phyloP scores from a whole-genome alignment of 1,284 basidiomycete species.

The Prillingera fragicola region DNA sequence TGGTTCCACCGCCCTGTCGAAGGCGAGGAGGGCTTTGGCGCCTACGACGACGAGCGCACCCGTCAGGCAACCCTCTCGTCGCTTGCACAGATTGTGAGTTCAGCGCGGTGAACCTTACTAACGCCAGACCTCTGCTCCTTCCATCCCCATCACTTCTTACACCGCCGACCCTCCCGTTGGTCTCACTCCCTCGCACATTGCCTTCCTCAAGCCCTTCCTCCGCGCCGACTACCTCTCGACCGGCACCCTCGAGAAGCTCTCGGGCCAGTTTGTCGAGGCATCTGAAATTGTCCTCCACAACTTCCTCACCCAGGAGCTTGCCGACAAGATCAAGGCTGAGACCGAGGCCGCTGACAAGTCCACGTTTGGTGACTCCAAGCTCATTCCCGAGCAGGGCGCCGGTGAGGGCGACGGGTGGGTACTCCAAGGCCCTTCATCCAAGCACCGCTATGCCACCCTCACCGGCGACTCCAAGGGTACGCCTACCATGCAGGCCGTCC shows the following conservation, averaged over 20 bases:
- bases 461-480: constrained; percentile 20
- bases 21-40: constrained; percentile 79
- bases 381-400: constrained; percentile 60
- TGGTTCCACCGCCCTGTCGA: constrained; percentile 94
- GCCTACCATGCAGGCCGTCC: constrained; percentile 59
- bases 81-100: constrained; percentile 47
- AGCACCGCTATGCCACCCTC: constrained; percentile 82
- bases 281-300: constrained; percentile 85
- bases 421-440: constrained; percentile 82
- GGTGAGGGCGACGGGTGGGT: constrained; percentile 60
- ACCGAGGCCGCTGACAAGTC: constrained; percentile 60
- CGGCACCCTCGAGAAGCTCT: constrained; percentile 73
- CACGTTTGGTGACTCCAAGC: constrained; percentile 49
- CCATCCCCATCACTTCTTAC: constrained; percentile 45
- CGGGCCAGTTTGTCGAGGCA: constrained; percentile 76
- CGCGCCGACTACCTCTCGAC: constrained; percentile 85
- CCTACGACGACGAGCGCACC: constrained; percentile 59
- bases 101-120: not conserved
- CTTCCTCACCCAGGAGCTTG: constrained; percentile 68
- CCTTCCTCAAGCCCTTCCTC: constrained; percentile 73
- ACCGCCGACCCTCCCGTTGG: constrained; percentile 40
- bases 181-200: constrained; percentile 59
- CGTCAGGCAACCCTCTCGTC: constrained; percentile 59
- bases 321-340: constrained; percentile 61
- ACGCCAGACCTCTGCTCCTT: constrained; percentile 56